Percentiles rank a stretch among this genome's conserved stretches.
Evolutionary conservation across 352 stramenopile species (phyloP).

Genomic region (Thalassiosira exigua): DNA sequence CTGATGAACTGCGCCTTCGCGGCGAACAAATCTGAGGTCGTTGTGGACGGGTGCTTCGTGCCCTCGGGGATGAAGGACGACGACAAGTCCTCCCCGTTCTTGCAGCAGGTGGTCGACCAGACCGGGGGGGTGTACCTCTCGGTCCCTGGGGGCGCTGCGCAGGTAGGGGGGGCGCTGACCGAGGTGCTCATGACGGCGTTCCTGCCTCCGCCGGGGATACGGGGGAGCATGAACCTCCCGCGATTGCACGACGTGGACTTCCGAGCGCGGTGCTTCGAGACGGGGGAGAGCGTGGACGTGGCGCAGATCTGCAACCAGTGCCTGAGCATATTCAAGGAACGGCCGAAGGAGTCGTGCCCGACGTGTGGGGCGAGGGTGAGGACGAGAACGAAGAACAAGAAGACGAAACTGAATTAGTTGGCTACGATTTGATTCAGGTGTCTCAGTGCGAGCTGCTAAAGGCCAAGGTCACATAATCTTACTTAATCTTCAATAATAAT

Average conservation of each 20-base stretch:
- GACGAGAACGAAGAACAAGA: constrained; percentile 54
- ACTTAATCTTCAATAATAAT: too few relatives aligned
- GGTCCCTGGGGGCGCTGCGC: constrained; percentile 62
- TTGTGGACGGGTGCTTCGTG: constrained; percentile 83
- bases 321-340: constrained; percentile 80
- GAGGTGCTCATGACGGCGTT: constrained; percentile 78
- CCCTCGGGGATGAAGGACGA: constrained; percentile 35
- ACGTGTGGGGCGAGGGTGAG: constrained; percentile 76
- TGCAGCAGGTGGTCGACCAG: constrained; percentile 80
- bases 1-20: constrained; percentile 86
- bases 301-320: constrained; percentile 84
- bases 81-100: constrained; percentile 58
- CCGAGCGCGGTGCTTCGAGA: constrained; percentile 82
- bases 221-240: constrained; percentile 68
- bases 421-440: not conserved
- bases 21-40: constrained; percentile 68
- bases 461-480: too few relatives aligned
- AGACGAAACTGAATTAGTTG: constrained; percentile 10
- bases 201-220: constrained; percentile 59
- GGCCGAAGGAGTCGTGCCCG: constrained; percentile 62
- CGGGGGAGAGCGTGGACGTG: constrained; percentile 74
- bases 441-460: too few relatives aligned
- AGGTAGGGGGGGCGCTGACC: constrained; percentile 71
- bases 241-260: constrained; percentile 82
- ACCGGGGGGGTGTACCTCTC: constrained; percentile 68